phyloP scores from a whole-genome alignment of 768 basidiomycete genomes.

The Naganishia friedmannii region DNA sequence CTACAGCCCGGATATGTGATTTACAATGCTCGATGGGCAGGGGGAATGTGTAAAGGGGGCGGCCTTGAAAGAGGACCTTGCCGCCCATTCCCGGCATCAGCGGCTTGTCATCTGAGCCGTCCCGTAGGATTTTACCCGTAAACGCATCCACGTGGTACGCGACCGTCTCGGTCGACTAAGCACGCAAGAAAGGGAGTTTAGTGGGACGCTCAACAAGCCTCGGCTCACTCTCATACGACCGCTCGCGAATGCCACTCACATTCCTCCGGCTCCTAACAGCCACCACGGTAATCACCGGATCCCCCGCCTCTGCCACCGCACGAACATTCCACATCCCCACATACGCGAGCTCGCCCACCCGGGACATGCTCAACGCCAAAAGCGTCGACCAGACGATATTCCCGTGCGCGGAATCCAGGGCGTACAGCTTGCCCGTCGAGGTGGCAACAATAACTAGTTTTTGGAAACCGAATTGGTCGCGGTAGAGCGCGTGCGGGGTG shows the following conservation, averaged over 20 bases:
- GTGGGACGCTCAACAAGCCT: too few relatives aligned
- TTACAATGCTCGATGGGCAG: constrained; percentile 46
- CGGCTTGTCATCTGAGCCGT: constrained; percentile 25
- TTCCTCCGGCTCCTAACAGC: constrained; percentile 35
- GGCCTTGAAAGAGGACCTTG: constrained; percentile 41
- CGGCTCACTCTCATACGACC: too few relatives aligned
- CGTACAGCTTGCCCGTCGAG: constrained; percentile 70
- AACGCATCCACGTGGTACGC: constrained; percentile 48
- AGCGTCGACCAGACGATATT: constrained; percentile 74
- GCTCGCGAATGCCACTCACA: constrained; percentile 34
- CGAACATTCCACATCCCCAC: constrained; percentile 45
- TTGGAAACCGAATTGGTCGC: constrained; percentile 81
- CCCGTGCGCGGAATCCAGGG: constrained; percentile 75
- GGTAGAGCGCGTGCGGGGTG: constrained; percentile 54
- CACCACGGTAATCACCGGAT: constrained; percentile 40
- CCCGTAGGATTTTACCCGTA: constrained; percentile 38
- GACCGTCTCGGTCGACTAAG: constrained; percentile 37
- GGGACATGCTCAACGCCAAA: constrained; percentile 65
- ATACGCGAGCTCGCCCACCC: constrained; percentile 31
- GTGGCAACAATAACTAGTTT: constrained; percentile 77
- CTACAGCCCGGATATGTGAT: constrained; percentile 41
- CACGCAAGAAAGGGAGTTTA: too few relatives aligned
- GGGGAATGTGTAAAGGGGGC: constrained; percentile 38
- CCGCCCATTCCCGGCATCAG: constrained; percentile 33
- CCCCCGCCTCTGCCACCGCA: constrained; percentile 33